A percentile compares a stretch with the other conserved stretches of the same genome.
Conservation (phyloP, 2,329 filamentous ascomycete species). For the Apiospora malaysiana region DNA sequence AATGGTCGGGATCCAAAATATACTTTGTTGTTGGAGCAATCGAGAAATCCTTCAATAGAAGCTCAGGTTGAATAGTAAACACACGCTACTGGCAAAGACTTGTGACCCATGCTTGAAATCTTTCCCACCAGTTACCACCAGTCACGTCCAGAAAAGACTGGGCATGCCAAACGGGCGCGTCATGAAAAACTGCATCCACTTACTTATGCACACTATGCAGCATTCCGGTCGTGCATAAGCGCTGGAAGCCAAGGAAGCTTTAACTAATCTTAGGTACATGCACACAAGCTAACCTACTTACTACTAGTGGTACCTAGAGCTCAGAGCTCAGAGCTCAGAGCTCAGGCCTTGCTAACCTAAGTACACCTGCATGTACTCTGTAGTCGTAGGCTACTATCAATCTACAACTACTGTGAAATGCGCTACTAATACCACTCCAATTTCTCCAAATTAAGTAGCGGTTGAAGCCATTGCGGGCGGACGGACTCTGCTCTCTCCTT, state of each 20-base stretch:
- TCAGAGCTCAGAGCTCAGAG: too few species aligned
- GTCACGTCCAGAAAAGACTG: not conserved
- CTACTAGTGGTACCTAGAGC: too few species aligned
- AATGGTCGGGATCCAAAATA: conserved; percentile 17
- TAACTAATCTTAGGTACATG: too few species aligned
- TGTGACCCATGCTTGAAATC: conserved; percentile 9
- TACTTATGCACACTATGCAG: not conserved
- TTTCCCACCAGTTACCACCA: conserved; percentile 13
- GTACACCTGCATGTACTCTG: too few species aligned
- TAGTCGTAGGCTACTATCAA: too few species aligned
- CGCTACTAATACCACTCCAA: not conserved
- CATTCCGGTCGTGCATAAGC: not conserved
- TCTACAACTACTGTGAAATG: conserved; percentile 7
- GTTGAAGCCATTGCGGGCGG: not conserved
- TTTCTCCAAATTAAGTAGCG: too few species aligned
- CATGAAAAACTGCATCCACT: conserved; percentile 12
- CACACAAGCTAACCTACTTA: too few species aligned
- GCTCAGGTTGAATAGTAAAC: conserved; percentile 11
- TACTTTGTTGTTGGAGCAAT: conserved; percentile 18
- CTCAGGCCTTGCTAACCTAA: too few species aligned
- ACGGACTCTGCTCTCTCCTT: not conserved
- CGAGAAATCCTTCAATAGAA: conserved; percentile 7
- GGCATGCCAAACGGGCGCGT: conserved; percentile 12
- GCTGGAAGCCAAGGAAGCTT: not conserved
- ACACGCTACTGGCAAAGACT: not conserved